A percentile compares a stretch with the other conserved stretches of the same genome.
Conservation (phyloP, 2,329 filamentous ascomycete species). For the Colletotrichum filicis region DNA sequence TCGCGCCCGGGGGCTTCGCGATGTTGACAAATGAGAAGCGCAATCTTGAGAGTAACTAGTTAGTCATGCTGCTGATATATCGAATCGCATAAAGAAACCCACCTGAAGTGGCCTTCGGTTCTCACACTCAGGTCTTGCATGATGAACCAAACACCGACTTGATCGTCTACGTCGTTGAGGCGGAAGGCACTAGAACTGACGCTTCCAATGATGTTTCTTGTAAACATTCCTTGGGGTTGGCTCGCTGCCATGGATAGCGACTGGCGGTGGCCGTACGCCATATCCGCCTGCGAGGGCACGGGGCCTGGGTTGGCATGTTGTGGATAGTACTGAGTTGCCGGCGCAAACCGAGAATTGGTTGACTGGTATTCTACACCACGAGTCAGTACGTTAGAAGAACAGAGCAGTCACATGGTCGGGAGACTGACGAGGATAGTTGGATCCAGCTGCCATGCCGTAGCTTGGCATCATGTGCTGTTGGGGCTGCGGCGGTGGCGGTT, state of each 20-base stretch:
- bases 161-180: constrained; percentile 80
- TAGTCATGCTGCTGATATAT: neutral
- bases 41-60: constrained; percentile 52
- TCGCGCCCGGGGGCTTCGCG: constrained; percentile 37
- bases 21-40: constrained; percentile 87
- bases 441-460: constrained; percentile 33
- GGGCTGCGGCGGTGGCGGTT: constrained; percentile 10
- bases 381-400: neutral
- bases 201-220: constrained; percentile 93
- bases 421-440: constrained; percentile 29
- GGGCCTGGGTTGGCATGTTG: constrained; percentile 44
- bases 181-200: constrained; percentile 89
- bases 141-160: constrained; percentile 95
- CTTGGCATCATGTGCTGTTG: constrained; percentile 19
- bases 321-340: constrained; percentile 50
- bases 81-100: constrained; percentile 40
- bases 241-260: constrained; percentile 50
- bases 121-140: constrained; percentile 94
- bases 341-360: constrained; percentile 46
- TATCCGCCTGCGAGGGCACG: constrained; percentile 41
- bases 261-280: constrained; percentile 41
- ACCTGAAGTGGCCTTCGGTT: constrained; percentile 93
- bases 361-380: constrained; percentile 12
- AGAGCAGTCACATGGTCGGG: neutral
- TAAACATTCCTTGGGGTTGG: constrained; percentile 86